These are phyloP conservation scores for Volvariella volvacea DNA, from an alignment of 1,284 basidiomycete species.

Conservation along the genomic window DNA sequence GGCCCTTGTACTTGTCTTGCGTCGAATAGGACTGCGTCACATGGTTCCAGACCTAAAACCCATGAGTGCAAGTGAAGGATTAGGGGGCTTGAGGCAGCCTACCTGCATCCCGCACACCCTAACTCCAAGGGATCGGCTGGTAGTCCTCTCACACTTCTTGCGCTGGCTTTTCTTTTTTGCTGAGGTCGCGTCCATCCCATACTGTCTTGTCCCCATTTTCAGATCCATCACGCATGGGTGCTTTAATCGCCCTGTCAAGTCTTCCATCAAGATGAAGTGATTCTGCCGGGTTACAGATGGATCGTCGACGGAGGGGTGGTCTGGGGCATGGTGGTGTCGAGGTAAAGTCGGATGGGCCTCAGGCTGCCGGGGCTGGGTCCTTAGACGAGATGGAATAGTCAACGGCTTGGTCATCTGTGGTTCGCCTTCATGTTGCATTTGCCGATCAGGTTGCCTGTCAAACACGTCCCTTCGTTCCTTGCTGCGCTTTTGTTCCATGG, in stretches of 20 bases:
- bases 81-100: background rate
- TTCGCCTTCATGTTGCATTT: background rate
- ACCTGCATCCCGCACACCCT: conserved; percentile 99
- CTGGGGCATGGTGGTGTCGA: conserved; percentile 11
- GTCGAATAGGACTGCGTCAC: conserved; percentile 78
- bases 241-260: conserved; percentile 91
- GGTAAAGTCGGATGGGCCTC: conserved; percentile 21
- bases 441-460: background rate
- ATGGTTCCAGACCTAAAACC: conserved; percentile 81
- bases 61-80: conserved; percentile 8
- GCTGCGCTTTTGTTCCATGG: conserved; percentile 18
- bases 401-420: no score
- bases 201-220: conserved; percentile 99
- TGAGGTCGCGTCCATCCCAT: conserved; percentile 91
- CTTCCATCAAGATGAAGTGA: conserved; percentile 98
- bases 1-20: conserved; percentile 96
- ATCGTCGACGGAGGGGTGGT: conserved; percentile 21
- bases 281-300: conserved; percentile 75
- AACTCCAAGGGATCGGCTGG: conserved; percentile 85
- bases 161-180: conserved; percentile 96
- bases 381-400: conserved; percentile 26
- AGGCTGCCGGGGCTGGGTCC: conserved; percentile 54
- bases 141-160: conserved; percentile 97
- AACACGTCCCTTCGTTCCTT: conserved; percentile 24
- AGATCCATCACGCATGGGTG: conserved; percentile 95